Evolutionary conservation across 805 yeast species (phyloP).

Genomic region (Monosporozyma servazzii): DNA sequence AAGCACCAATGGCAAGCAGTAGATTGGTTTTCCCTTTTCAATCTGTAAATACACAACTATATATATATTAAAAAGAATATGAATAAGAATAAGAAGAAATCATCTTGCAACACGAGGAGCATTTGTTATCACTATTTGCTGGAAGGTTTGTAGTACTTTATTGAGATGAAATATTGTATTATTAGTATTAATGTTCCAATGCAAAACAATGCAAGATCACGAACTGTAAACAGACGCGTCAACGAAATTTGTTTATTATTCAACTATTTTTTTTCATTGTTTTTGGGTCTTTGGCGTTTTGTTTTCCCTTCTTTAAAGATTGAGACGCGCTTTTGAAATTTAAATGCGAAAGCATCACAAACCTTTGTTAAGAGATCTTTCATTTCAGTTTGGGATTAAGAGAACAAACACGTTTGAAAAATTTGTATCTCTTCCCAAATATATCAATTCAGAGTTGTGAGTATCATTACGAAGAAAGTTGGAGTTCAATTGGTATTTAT

Average conservation of each 20-base stretch:
- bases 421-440: background rate
- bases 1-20: background rate
- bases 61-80: background rate
- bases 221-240: constrained; percentile 6
- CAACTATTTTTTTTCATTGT: background rate
- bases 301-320: background rate
- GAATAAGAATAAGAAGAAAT: background rate
- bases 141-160: too few species aligned
- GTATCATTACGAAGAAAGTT: background rate
- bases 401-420: background rate
- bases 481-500: background rate
- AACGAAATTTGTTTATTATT: background rate
- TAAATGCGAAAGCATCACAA: background rate
- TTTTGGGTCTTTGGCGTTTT: background rate
- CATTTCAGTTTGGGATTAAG: background rate
- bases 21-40: background rate
- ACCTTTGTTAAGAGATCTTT: background rate
- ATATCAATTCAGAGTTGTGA: background rate
- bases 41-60: background rate
- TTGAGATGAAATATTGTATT: background rate
- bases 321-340: constrained; percentile 3
- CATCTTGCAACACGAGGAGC: too few species aligned
- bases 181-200: background rate
- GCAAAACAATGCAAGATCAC: background rate
- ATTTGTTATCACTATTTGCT: background rate